Evolutionary conservation across 306 rosid species (phyloP).

Genomic region (Cicer yamashitae): DNA sequence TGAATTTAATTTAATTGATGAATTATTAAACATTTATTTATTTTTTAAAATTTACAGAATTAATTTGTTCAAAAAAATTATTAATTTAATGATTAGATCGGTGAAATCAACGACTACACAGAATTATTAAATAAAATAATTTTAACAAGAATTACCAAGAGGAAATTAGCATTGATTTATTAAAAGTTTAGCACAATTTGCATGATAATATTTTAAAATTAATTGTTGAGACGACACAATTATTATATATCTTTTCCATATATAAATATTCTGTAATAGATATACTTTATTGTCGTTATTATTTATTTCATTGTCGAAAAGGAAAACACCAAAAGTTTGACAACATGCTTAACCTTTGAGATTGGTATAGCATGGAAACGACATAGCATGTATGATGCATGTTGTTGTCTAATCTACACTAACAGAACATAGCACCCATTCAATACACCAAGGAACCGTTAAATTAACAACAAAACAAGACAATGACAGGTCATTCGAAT

Average conservation of each 20-base stretch:
- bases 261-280: neutral
- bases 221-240: neutral
- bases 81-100: too few species aligned
- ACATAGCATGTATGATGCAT: neutral
- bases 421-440: neutral
- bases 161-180: neutral
- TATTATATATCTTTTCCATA: neutral
- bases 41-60: too few species aligned
- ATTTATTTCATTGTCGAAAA: neutral
- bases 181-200: neutral
- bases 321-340: neutral
- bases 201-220: neutral
- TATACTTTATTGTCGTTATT: neutral
- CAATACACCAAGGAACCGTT: neutral
- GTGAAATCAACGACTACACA: too few species aligned
- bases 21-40: too few species aligned
- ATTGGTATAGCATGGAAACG: neutral
- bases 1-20: too few species aligned
- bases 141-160: too few species aligned
- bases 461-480: neutral
- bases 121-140: too few species aligned
- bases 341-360: neutral
- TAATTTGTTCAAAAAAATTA: too few species aligned
- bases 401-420: neutral
- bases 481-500: neutral